These are phyloP conservation scores for Fragilaria radians DNA, from an alignment of 108 stramenopile species.

Conservation along the genomic window DNA sequence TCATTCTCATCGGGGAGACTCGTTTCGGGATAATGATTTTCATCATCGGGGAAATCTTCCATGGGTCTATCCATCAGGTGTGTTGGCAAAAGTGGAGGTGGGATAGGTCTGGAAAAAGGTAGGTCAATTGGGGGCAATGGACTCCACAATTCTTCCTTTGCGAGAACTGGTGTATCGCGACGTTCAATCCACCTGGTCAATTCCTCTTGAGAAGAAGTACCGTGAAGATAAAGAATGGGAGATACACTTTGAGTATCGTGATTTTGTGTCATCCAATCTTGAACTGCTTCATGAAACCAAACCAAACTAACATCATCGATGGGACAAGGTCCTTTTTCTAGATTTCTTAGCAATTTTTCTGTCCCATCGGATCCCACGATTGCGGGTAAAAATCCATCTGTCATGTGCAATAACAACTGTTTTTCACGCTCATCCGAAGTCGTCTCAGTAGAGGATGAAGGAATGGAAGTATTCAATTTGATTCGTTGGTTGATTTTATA, in stretches of 20 bases:
- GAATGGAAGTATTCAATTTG: not conserved
- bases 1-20: slow-evolving; percentile 36
- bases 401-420: not conserved
- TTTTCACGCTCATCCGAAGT: too few species aligned
- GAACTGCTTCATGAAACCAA: not conserved
- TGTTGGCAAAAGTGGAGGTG: slow-evolving; percentile 33
- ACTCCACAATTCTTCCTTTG: slow-evolving; percentile 10
- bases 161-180: not conserved
- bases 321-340: not conserved
- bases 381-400: not conserved
- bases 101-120: slow-evolving; percentile 43
- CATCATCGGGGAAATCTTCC: slow-evolving; percentile 25
- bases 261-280: not conserved
- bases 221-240: not conserved
- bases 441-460: not conserved
- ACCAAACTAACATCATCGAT: not conserved
- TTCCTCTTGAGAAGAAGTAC: not conserved
- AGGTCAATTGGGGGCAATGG: slow-evolving; percentile 24
- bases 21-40: slow-evolving; percentile 17
- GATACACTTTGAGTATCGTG: not conserved
- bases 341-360: not conserved
- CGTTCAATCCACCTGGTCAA: not conserved
- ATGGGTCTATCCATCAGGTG: too few species aligned
- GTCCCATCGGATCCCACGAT: not conserved
- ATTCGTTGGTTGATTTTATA: not conserved